These are phyloP conservation scores for Penicillium alfredii DNA, from an alignment of 495 filamentous ascomycete species.

Conservation along the genomic window DNA sequence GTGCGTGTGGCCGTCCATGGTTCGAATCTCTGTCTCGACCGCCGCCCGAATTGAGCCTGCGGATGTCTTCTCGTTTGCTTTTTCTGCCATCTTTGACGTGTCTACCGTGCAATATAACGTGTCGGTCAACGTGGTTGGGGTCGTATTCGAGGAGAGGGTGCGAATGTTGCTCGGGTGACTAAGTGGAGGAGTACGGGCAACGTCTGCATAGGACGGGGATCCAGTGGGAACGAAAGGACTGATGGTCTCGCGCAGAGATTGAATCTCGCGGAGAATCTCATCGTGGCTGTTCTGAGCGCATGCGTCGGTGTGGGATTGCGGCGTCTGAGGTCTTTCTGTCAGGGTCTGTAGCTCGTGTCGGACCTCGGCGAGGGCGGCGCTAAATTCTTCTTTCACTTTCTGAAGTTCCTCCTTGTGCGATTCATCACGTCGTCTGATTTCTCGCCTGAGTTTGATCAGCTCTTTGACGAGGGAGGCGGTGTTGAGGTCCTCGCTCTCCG, in stretches of 20 bases:
- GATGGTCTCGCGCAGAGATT: constrained; percentile 14
- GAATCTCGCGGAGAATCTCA: constrained; percentile 17
- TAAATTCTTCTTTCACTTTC: constrained; percentile 17
- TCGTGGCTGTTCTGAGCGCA: constrained; percentile 8
- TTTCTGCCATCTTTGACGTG: constrained; percentile 20
- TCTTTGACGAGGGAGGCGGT: constrained; percentile 8
- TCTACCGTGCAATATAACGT: constrained; percentile 20
- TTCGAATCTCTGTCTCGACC: constrained; percentile 25
- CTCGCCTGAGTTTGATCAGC: constrained; percentile 17
- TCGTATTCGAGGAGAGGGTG: constrained; percentile 9
- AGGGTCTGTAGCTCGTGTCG: constrained; percentile 13
- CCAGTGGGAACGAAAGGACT: constrained; percentile 3
- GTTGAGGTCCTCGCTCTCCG: constrained; percentile 18
- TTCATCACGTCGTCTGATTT: constrained; percentile 18
- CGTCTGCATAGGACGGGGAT: constrained; percentile 18
- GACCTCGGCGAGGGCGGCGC: constrained; percentile 11
- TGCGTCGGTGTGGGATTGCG: constrained; percentile 9
- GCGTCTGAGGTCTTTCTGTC: constrained; percentile 7
- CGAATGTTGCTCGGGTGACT: constrained; percentile 18
- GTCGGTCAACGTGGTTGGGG: constrained; percentile 17
- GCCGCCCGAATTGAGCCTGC: constrained; percentile 20
- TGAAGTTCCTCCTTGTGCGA: constrained; percentile 16
- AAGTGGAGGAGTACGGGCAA: constrained; percentile 12
- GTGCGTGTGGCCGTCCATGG: constrained; percentile 14
- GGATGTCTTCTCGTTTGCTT: constrained; percentile 14